phyloP scores from a whole-genome alignment of 1,284 basidiomycete species.

The Ustilago nuda region DNA sequence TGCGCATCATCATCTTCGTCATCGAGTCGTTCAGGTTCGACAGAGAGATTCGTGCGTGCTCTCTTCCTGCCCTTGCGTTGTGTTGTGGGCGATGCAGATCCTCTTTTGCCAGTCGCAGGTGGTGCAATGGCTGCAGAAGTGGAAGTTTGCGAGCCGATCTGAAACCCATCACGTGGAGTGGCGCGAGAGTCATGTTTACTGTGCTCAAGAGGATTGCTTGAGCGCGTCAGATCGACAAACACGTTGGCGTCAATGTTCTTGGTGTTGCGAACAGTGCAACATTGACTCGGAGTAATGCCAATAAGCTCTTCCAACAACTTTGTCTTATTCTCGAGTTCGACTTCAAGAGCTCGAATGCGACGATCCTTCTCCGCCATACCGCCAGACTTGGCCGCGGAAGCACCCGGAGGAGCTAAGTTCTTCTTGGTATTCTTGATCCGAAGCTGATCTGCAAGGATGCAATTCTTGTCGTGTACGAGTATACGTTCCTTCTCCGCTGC shows the following conservation, averaged over 20 bases:
- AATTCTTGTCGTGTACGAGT: slow-evolving; percentile 21
- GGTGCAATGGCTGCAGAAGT: slow-evolving; percentile 1
- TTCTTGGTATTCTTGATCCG: slow-evolving; percentile 9
- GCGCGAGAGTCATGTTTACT: neutral
- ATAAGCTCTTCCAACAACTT: neutral
- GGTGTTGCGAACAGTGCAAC: slow-evolving; percentile 7
- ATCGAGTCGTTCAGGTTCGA: slow-evolving; percentile 44
- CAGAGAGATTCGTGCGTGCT: slow-evolving; percentile 13
- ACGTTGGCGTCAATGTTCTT: neutral
- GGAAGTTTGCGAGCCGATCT: slow-evolving; percentile 9
- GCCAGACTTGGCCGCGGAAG: neutral
- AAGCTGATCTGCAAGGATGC: slow-evolving; percentile 27
- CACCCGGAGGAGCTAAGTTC: neutral
- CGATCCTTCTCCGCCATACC: slow-evolving; percentile 7
- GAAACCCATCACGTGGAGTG: slow-evolving; percentile 14
- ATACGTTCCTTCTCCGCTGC: slow-evolving; percentile 16
- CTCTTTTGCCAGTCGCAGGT: neutral
- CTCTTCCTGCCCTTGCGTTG: slow-evolving; percentile 18
- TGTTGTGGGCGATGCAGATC: slow-evolving; percentile 7
- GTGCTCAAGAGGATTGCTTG: slow-evolving; percentile 16
- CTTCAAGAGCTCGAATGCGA: slow-evolving; percentile 25
- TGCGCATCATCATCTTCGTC: slow-evolving; percentile 42
- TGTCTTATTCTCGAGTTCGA: slow-evolving; percentile 5
- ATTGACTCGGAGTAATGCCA: slow-evolving; percentile 13
- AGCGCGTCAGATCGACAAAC: slow-evolving; percentile 18